A percentile compares a stretch with the other conserved stretches of the same genome.
Conservation (phyloP, 2,329 filamentous ascomycete species). For the Simplicillium sp. region DNA sequence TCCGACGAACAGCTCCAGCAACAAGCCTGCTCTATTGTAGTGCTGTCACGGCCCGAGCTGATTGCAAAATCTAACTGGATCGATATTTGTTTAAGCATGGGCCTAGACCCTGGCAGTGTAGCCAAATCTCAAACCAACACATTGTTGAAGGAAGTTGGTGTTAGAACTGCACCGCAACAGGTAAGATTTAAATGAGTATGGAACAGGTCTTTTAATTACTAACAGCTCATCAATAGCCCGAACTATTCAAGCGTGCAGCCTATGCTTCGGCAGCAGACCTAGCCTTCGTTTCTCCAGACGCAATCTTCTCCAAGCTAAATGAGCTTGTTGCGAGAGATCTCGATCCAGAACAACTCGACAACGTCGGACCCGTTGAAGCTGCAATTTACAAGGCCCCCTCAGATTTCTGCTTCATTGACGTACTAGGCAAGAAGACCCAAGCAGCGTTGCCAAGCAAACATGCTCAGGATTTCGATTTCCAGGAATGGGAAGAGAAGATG, state of each 20-base stretch:
- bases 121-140: slow-evolving; percentile 53
- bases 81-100: slow-evolving; percentile 69
- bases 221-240: slow-evolving; percentile 15
- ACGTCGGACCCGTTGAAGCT: slow-evolving; percentile 77
- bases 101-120: slow-evolving; percentile 73
- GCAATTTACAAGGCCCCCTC: slow-evolving; percentile 89
- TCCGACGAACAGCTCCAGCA: slow-evolving; percentile 43
- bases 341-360: slow-evolving; percentile 55
- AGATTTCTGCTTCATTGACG: slow-evolving; percentile 81
- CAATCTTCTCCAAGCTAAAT: slow-evolving; percentile 67
- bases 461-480: slow-evolving; percentile 85
- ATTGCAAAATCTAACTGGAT: slow-evolving; percentile 82
- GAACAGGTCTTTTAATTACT: slow-evolving; percentile 5
- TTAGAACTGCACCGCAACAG: slow-evolving; percentile 35
- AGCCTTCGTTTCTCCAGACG: slow-evolving; percentile 83
- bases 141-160: slow-evolving; percentile 59
- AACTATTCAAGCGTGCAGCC: slow-evolving; percentile 54
- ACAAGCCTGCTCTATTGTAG: slow-evolving; percentile 68
- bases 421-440: slow-evolving; percentile 73
- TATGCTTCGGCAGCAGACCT: slow-evolving; percentile 82
- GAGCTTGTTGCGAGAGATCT: slow-evolving; percentile 67
- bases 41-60: slow-evolving; percentile 69
- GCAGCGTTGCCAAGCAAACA: slow-evolving; percentile 71
- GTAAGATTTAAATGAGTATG: slow-evolving; percentile 27
- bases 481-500: slow-evolving; percentile 96